Evolutionary conservation across 2,329 filamentous ascomycete species (phyloP), one percentile per base, ranked within the genome.

Genomic region (Ophiostoma ips): DNA sequence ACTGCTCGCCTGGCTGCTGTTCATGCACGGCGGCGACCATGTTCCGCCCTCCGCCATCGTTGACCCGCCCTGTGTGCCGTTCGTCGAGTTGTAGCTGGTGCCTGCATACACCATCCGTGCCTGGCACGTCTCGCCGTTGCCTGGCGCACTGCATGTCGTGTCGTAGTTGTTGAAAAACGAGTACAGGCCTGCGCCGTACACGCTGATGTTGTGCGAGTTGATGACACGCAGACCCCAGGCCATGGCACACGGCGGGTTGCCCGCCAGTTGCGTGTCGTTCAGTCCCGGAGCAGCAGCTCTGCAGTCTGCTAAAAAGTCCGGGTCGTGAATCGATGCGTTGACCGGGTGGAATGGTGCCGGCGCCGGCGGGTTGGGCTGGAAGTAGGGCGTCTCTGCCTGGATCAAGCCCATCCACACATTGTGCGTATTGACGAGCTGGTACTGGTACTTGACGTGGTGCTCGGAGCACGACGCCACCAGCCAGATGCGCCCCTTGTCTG

Each of bases 321-420:
- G 73, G 55, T 79, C 74, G 11, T 61, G 54, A 36, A 65, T 64
- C 16, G 59, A 58, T 0, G 57, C 36, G 18, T 68, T 64, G 1
- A 63, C 55, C 19, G 43, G 21, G 2, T 62, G 55, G 65, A 81
- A 82, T 2, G 75, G 78, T 4, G 64, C 59, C 2, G 67, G 66
- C 0, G 78, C 75, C 47, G 67, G 63, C 0, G 79, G 79, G 54
- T 71, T 73, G 21, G 75, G 72, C 64, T 82, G 78, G 64, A 73
- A 83, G 65, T 84, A 84, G 2, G 80, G 76, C 3, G 79, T 79
- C 62, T 84, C 79, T 45, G 79, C 79, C 60, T 83, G 79, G 53
- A 81, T 74, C 61, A 77, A 69, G 48, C 75, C 76, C 60, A 72
- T 71, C 62, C 73, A 79, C 57, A 81, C 66, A 58, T 81, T 71